phyloP scores from a whole-genome alignment of 192 early-diverging fungal species.

The Chytriomyces sp. region DNA sequence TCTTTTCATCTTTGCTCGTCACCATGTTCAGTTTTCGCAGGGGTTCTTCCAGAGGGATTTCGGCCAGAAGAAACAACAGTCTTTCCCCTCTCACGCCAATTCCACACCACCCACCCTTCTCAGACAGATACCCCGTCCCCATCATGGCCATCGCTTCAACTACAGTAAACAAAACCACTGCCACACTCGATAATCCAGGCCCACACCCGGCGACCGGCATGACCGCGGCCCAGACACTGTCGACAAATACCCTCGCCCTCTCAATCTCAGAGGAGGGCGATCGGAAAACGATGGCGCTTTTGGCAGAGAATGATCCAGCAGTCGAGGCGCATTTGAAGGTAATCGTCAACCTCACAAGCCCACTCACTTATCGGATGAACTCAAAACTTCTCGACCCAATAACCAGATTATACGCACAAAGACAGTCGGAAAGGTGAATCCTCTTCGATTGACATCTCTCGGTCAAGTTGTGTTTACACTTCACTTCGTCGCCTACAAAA shows the following conservation, averaged over 20 bases:
- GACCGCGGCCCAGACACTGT: neutral
- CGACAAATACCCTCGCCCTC: neutral
- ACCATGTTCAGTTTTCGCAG: too few species aligned
- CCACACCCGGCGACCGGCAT: neutral
- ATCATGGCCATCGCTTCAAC: too few species aligned
- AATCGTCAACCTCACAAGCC: too few species aligned
- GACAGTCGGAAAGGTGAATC: conserved; percentile 15
- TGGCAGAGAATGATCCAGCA: neutral
- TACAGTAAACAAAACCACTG: too few species aligned
- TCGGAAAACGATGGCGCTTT: neutral
- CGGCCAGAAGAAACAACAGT: too few species aligned
- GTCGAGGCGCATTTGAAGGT: neutral
- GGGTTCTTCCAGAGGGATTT: too few species aligned
- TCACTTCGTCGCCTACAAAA: neutral
- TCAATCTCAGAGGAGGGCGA: conserved; percentile 1
- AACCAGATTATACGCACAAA: conserved; percentile 4
- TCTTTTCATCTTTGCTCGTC: conserved; percentile 34
- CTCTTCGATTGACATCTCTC: neutral
- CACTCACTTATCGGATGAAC: too few species aligned
- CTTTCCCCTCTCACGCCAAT: too few species aligned
- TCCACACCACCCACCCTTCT: too few species aligned
- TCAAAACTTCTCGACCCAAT: too few species aligned
- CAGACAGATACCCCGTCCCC: too few species aligned
- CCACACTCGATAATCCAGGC: neutral
- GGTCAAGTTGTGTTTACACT: neutral